Evolutionary conservation across 306 rosid genomes (phyloP), one percentile per base, ranked within the genome.

Genomic region (Fagus sylvatica): DNA sequence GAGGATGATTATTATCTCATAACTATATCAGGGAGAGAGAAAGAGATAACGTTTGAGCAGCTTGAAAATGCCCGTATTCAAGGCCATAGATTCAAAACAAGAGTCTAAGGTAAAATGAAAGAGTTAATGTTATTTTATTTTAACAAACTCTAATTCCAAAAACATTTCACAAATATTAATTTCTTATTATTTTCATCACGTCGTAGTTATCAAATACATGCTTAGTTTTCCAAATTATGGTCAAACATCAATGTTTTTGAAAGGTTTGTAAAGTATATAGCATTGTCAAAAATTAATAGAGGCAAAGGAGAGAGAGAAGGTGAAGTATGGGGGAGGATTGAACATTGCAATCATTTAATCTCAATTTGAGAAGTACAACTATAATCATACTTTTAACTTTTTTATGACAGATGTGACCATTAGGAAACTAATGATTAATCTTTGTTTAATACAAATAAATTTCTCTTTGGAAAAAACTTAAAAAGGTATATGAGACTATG

Each of bases 331-430:
- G 30, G 13, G 19, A 65, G 39, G 49, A 65, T 65, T 37, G 32
- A 8, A 37, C 28, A 1, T 37, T 17, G 39, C 12, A 1, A 65
- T 65, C 46, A 65, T 37, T 37, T 13, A 2, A 75, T 33, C 74
- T 69, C 72, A 76, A 76, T 8, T 75, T 33, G 78, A 84, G 86
- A 87, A 87, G 90, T 81, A 87, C 88, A 83, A 75, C 56, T 68
- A 42, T 83, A 79, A 81, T 76, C 81, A 81, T 81, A 61, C 79
- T 82, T 10, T 86, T 55, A 55, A 69, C 71, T 75, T 86, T 70
- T 74, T 64, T 2, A 36, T 7, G 70, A 64, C 5, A 36, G 48
- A 37, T 36, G 46, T 16, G 30, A 16, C 70, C 43, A 64, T 7
- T 16, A 36, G 28, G n/a, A 16, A 36, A 12, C 15, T 40, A n/a